A percentile compares a stretch with the other conserved stretches of the same genome.
These are phyloP conservation scores for Trichoderma brevicompactum DNA, from an alignment of 2,329 filamentous ascomycete species.

Conservation along the genomic window DNA sequence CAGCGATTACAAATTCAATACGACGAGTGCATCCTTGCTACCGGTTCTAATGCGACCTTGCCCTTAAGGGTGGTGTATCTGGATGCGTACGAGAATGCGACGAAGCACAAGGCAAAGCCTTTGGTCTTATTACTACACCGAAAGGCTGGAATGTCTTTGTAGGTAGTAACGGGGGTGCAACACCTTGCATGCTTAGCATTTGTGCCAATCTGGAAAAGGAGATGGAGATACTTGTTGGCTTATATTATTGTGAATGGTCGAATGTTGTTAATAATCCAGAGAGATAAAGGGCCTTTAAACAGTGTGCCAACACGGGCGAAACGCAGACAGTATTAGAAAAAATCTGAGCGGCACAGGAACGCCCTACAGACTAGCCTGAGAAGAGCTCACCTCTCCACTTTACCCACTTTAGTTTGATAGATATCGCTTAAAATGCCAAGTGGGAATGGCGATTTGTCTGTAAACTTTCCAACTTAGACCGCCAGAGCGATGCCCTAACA, in stretches of 20 bases:
- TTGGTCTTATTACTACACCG: constrained; percentile 88
- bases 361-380: constrained; percentile 78
- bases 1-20: too few relatives aligned
- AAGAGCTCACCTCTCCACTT: constrained; percentile 64
- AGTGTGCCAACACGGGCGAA: constrained; percentile 85
- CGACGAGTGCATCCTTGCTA: constrained; percentile 81
- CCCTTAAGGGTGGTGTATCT: constrained; percentile 87
- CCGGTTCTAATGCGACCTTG: constrained; percentile 81
- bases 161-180: constrained; percentile 85
- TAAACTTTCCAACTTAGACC: constrained; percentile 68
- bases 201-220: constrained; percentile 82
- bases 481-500: constrained; percentile 43
- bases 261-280: constrained; percentile 74
- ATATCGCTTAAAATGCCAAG: constrained; percentile 60
- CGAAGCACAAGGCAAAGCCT: constrained; percentile 92
- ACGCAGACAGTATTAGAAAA: constrained; percentile 70
- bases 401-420: constrained; percentile 73
- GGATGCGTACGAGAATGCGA: constrained; percentile 93
- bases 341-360: constrained; percentile 73
- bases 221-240: constrained; percentile 82
- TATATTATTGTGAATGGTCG: constrained; percentile 94
- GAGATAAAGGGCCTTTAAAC: constrained; percentile 71
- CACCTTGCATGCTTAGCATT: constrained; percentile 81
- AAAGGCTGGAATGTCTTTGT: constrained; percentile 95
- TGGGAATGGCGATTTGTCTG: constrained; percentile 82